Evolutionary conservation across 352 stramenopile genomes (phyloP).

Genomic region (Phytopythium oedochilum): DNA sequence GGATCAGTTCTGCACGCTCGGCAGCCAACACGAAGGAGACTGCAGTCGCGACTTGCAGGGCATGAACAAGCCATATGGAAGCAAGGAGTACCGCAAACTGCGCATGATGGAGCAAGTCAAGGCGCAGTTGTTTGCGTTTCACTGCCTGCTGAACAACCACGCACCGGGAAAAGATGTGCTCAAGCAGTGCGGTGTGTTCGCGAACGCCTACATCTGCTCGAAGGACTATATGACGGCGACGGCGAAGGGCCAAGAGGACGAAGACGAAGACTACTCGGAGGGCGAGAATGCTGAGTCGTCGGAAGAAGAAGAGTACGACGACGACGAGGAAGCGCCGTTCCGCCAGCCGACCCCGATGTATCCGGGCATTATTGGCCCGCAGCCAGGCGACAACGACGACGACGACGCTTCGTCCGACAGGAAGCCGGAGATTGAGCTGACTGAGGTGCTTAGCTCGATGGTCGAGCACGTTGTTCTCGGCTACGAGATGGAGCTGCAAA

Average conservation of each 20-base stretch:
- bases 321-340: slow-evolving; percentile 42
- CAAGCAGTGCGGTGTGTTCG: slow-evolving; percentile 82
- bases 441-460: slow-evolving; percentile 66
- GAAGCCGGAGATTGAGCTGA: slow-evolving; percentile 64
- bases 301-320: slow-evolving; percentile 63
- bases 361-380: slow-evolving; percentile 47
- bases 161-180: slow-evolving; percentile 80
- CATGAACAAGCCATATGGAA: slow-evolving; percentile 68
- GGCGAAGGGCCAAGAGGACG: slow-evolving; percentile 50
- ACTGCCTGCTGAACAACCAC: slow-evolving; percentile 87
- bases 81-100: slow-evolving; percentile 49
- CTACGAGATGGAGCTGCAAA: slow-evolving; percentile 50
- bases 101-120: slow-evolving; percentile 87
- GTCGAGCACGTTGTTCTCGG: slow-evolving; percentile 81
- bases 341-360: slow-evolving; percentile 38
- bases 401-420: slow-evolving; percentile 40
- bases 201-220: slow-evolving; percentile 74
- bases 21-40: slow-evolving; percentile 59
- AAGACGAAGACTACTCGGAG: slow-evolving; percentile 77
- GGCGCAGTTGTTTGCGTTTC: slow-evolving; percentile 84
- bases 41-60: slow-evolving; percentile 78
- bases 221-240: slow-evolving; percentile 50
- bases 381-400: slow-evolving; percentile 37
- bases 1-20: slow-evolving; percentile 81
- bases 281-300: slow-evolving; percentile 56